phyloP scores from a whole-genome alignment of 2,329 filamentous ascomycete species.

The Aphanoascus verrucosus region DNA sequence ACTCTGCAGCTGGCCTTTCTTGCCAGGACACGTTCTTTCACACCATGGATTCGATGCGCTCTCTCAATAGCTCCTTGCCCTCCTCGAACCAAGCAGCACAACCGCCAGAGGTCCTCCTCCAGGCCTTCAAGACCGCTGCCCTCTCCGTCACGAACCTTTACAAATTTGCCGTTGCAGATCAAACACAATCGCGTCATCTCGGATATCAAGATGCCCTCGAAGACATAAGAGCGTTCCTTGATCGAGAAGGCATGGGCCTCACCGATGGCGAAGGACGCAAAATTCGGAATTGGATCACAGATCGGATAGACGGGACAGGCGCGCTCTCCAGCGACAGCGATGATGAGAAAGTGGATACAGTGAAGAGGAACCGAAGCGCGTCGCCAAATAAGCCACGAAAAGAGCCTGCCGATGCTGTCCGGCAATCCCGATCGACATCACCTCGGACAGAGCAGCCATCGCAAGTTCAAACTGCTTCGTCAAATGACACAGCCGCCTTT shows the following conservation, averaged over 20 bases:
- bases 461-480: slow-evolving; percentile 10
- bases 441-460: slow-evolving; percentile 22
- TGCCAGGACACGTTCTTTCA: background rate
- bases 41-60: slow-evolving; percentile 54
- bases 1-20: background rate
- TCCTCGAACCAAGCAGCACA: slow-evolving; percentile 38
- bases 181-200: slow-evolving; percentile 62
- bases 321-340: slow-evolving; percentile 34
- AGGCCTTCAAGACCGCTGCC: slow-evolving; percentile 84
- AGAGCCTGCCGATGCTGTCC: slow-evolving; percentile 24
- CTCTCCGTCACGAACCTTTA: slow-evolving; percentile 93
- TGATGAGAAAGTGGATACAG: slow-evolving; percentile 32
- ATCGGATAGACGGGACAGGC: slow-evolving; percentile 36
- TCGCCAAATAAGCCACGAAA: slow-evolving; percentile 29
- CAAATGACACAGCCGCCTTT: slow-evolving; percentile 13
- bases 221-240: slow-evolving; percentile 74
- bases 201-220: slow-evolving; percentile 93
- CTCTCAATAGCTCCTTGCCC: slow-evolving; percentile 52
- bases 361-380: slow-evolving; percentile 30
- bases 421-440: slow-evolving; percentile 24
- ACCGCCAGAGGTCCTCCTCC: slow-evolving; percentile 53
- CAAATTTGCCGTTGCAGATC: slow-evolving; percentile 73
- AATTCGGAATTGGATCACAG: slow-evolving; percentile 50
- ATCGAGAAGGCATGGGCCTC: slow-evolving; percentile 67
- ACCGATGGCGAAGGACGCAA: slow-evolving; percentile 66